Conservation (phyloP, 148 eudicot species). For the Rhododendron williamsianum region DNA sequence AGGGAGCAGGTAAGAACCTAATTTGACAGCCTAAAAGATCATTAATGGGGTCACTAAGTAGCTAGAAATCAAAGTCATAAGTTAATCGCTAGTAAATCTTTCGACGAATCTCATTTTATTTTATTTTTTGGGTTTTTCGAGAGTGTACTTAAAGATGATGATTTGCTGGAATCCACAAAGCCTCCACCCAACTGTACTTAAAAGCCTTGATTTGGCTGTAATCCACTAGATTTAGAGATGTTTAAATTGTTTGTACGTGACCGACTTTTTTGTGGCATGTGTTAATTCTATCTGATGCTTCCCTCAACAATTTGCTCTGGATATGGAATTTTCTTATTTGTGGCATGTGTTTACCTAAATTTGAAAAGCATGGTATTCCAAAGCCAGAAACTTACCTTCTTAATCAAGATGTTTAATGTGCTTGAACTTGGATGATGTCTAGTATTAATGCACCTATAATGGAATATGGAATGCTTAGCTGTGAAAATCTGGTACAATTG, state of each 20-base stretch:
- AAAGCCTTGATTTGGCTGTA: conserved; percentile 12
- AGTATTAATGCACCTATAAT: background rate
- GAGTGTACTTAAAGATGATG: background rate
- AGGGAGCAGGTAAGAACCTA: conserved; percentile 12
- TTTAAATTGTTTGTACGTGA: background rate
- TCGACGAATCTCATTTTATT: background rate
- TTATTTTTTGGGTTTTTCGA: background rate
- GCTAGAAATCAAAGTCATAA: background rate
- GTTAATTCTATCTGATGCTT: background rate
- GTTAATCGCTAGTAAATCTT: background rate
- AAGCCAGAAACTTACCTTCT: background rate
- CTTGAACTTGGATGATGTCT: background rate
- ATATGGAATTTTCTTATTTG: background rate
- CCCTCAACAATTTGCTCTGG: background rate
- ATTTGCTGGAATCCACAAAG: conserved; percentile 12
- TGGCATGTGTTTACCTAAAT: background rate
- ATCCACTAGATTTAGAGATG: conserved; percentile 6
- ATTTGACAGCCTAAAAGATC: background rate
- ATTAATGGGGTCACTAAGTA: background rate
- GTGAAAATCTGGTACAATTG: background rate
- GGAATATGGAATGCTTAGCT: background rate
- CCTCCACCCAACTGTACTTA: conserved; percentile 1
- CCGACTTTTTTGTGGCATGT: background rate
- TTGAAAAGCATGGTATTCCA: background rate
- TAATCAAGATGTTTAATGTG: background rate